A percentile compares a stretch with the other conserved stretches of the same genome.
Conservation (phyloP, 495 filamentous ascomycete genomes). For the Aspergillus sclerotiicarbonarius region DNA sequence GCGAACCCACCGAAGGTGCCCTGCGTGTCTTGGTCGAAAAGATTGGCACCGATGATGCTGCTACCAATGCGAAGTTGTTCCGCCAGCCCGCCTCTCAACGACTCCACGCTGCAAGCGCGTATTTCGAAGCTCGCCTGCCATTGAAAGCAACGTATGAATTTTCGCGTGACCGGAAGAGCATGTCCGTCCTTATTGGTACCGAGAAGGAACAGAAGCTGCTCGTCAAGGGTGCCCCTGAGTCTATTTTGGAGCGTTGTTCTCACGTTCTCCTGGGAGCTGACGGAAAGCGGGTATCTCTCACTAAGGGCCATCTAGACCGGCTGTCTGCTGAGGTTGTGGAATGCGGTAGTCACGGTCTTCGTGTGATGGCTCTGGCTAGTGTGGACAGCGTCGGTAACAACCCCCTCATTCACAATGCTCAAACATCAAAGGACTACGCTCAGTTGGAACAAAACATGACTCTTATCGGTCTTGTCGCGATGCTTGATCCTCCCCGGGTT, state of each 20-base stretch:
- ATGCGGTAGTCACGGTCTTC: constrained; percentile 87
- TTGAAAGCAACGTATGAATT: constrained; percentile 92
- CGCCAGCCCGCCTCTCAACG: constrained; percentile 52
- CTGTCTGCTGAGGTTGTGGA: constrained; percentile 77
- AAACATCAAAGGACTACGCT: constrained; percentile 77
- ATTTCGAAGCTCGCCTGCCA: constrained; percentile 74
- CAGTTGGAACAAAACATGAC: constrained; percentile 92
- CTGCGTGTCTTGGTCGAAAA: constrained; percentile 91
- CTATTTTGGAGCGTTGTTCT: constrained; percentile 87
- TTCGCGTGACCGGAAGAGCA: constrained; percentile 96
- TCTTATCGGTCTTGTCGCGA: constrained; percentile 86
- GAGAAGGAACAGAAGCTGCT: constrained; percentile 72
- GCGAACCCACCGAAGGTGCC: constrained; percentile 95
- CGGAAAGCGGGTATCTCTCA: constrained; percentile 70
- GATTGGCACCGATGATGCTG: constrained; percentile 67
- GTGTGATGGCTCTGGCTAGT: constrained; percentile 89
- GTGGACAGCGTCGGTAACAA: constrained; percentile 69
- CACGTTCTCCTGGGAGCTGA: constrained; percentile 69
- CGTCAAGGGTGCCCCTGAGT: constrained; percentile 96
- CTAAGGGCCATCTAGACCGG: constrained; percentile 61
- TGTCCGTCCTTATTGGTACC: constrained; percentile 87
- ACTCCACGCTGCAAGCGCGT: constrained; percentile 75
- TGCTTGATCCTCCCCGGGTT: constrained; percentile 96
- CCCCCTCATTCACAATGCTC: constrained; percentile 67
- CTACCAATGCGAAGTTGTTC: constrained; percentile 53